Conservation (phyloP, 441 rosid species). For the Cnidoscolus chayamansa region DNA sequence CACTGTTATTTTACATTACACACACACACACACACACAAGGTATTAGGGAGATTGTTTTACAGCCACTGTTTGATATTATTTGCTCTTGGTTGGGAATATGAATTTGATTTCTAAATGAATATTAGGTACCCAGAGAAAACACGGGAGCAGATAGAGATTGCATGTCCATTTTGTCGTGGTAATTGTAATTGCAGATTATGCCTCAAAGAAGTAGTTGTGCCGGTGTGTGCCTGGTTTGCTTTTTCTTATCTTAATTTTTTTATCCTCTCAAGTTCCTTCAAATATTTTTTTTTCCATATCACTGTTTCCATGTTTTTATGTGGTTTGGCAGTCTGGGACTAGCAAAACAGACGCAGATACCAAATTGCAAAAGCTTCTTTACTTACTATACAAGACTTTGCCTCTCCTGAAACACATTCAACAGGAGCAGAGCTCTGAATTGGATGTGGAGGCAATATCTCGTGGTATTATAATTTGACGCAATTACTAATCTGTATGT, state of each 20-base stretch:
- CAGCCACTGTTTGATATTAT: background rate
- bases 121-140: slow-evolving; percentile 48
- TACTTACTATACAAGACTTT: slow-evolving; percentile 40
- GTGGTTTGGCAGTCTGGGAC: slow-evolving; percentile 33
- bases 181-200: slow-evolving; percentile 56
- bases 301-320: slow-evolving; percentile 9
- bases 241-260: background rate
- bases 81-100: background rate
- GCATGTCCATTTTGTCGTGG: slow-evolving; percentile 51
- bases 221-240: slow-evolving; percentile 27
- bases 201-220: slow-evolving; percentile 28
- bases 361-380: slow-evolving; percentile 39
- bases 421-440: slow-evolving; percentile 46
- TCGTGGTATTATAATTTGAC: slow-evolving; percentile 32
- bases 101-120: slow-evolving; percentile 18
- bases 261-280: background rate
- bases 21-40: no score
- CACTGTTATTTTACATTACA: background rate
- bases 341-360: slow-evolving; percentile 29
- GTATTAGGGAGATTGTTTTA: no score
- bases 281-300: background rate
- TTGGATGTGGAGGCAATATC: slow-evolving; percentile 38
- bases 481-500: slow-evolving; percentile 5
- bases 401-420: slow-evolving; percentile 47
- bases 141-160: slow-evolving; percentile 39